These are phyloP conservation scores for Populus hybrid DNA, from an alignment of 441 rosid genomes.

Conservation along the genomic window DNA sequence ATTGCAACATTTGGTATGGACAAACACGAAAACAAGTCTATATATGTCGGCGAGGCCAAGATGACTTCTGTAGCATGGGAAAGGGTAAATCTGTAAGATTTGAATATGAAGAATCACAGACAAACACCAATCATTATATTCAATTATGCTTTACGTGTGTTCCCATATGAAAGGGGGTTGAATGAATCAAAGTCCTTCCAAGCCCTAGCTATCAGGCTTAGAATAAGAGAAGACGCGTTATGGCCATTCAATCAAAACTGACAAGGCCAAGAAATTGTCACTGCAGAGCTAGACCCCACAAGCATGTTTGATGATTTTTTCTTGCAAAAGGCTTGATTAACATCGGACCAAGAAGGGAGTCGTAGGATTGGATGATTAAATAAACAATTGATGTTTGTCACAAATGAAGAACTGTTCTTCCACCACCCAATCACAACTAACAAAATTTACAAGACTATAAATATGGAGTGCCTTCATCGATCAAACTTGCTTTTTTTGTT, in stretches of 20 bases:
- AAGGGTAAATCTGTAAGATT: not conserved
- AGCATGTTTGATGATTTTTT: not conserved
- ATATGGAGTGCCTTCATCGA: no score
- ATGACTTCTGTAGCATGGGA: not conserved
- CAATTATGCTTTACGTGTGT: not conserved
- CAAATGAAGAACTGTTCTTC: not conserved
- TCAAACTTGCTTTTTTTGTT: no score
- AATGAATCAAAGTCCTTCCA: not conserved
- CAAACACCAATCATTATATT: not conserved
- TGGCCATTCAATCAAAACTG: not conserved
- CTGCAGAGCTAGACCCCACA: slow-evolving; percentile 23
- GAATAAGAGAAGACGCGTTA: not conserved
- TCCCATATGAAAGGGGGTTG: not conserved
- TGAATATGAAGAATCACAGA: not conserved
- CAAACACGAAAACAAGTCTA: not conserved
- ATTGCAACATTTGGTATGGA: not conserved
- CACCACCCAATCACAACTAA: no score
- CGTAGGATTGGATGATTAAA: slow-evolving; percentile 11
- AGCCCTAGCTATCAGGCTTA: not conserved
- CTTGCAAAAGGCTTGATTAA: slow-evolving; percentile 1
- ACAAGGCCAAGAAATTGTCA: not conserved
- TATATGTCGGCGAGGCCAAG: not conserved
- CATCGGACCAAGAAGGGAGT: slow-evolving; percentile 17
- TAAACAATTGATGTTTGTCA: not conserved
- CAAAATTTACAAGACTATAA: no score